These are phyloP conservation scores for Rhinocladiella mackenziei DNA, from an alignment of 2,329 filamentous ascomycete species.

Conservation along the genomic window DNA sequence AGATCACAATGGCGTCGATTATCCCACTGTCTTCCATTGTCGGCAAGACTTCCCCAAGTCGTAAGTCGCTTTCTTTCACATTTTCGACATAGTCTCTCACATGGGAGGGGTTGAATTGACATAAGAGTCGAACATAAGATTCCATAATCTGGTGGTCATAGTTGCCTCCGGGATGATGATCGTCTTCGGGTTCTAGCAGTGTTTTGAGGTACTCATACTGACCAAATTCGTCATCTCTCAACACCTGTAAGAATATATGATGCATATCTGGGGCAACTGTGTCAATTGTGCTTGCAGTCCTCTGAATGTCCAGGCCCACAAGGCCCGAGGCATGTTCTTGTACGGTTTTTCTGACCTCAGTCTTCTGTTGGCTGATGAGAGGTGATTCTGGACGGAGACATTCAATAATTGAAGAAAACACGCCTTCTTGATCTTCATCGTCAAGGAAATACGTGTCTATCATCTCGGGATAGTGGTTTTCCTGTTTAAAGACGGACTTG, in stretches of 20 bases:
- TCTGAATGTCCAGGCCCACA: conserved; percentile 61
- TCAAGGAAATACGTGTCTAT: conserved; percentile 83
- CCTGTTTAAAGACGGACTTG: conserved; percentile 78
- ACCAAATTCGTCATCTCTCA: conserved; percentile 57
- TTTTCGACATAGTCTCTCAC: conserved; percentile 80
- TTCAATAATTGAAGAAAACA: conserved; percentile 76
- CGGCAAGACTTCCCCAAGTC: conserved; percentile 74
- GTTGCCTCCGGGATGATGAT: conserved; percentile 13
- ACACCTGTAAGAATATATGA: conserved; percentile 58
- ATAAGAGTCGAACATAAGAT: conserved; percentile 86
- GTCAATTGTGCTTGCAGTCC: conserved; percentile 63
- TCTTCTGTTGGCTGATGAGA: conserved; percentile 65
- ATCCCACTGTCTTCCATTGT: conserved; percentile 85
- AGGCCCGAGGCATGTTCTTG: conserved; percentile 63
- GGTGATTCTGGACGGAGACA: conserved; percentile 64
- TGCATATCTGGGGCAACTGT: conserved; percentile 62
- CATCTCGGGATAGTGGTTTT: conserved; percentile 74
- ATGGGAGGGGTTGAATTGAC: conserved; percentile 72
- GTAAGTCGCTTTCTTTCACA: conserved; percentile 71
- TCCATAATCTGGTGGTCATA: conserved; percentile 64
- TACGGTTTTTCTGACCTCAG: conserved; percentile 66
- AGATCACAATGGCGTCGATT: conserved; percentile 84
- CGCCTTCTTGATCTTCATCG: conserved; percentile 64
- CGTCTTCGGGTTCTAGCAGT: conserved; percentile 58
- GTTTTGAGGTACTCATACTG: conserved; percentile 75